Evolutionary conservation across 352 stramenopile species (phyloP), one percentile per base, ranked within the genome.

Genomic region (Phytophthora pinifolia): DNA sequence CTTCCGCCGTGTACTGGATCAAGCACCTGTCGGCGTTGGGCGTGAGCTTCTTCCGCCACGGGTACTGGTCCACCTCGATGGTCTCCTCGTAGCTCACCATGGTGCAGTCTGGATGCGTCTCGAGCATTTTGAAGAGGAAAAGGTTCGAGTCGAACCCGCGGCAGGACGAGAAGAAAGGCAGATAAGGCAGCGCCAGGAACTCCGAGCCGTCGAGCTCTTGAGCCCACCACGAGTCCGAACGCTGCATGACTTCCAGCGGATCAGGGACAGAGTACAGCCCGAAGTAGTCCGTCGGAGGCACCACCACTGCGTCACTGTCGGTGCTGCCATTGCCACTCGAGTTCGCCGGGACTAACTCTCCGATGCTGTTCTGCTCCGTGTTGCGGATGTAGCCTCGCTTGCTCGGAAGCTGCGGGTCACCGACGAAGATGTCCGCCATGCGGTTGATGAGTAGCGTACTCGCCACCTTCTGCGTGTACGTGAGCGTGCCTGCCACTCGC

Each of bases 81-180:
- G 93, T 98, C 43, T 96, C 51, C 9, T 97, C 79, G 43, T 96
- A 94, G 35, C 44, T 65, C 13, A 98, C 80, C 34, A 76, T 72
- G 9, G 75, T 76, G 70, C 96, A 99, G 57, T 96, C 89, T 25
- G 94, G 95, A 63, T 99, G 91, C 15, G 89, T 86, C 60, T 99
- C 96, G 0, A 98, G 51, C 51, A 99, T 76, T 67, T 98, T 98
- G 31, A 84, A 79, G 39, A 98, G 78, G 47, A 75, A 89, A 47
- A 98, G 90, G 55, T 98, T 86, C 31, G 83, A 97, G 51, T 98
- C 96, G 66, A 96, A 98, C 6, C 91, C 94, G 13, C 92, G 75
- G 52, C 96, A 99, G 31, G 94, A 96, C n/a, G 88, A 98, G 37
- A 99, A 97, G 65, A 96, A 99, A 0, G 96, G 96, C 36, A 99